phyloP scores from a whole-genome alignment of 2,329 filamentous ascomycete genomes.

The Fusarium xylarioides region DNA sequence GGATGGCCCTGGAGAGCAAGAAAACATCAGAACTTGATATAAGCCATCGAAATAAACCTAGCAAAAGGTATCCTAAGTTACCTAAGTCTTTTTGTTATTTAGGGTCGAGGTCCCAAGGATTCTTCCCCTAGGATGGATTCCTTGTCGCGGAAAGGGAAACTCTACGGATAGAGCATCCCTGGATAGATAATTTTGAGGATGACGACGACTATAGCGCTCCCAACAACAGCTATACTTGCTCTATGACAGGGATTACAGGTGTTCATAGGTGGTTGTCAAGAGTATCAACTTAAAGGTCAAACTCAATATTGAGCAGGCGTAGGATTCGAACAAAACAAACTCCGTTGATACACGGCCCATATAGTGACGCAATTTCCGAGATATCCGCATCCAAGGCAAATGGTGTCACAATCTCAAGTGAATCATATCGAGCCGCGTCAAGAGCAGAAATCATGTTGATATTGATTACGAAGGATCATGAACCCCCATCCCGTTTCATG shows the following conservation, averaged over 20 bases:
- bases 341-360: background rate
- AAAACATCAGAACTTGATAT: background rate
- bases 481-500: constrained; percentile 25
- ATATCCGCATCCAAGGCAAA: background rate
- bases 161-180: background rate
- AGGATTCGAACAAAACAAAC: background rate
- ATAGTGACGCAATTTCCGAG: background rate
- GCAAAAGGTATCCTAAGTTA: background rate
- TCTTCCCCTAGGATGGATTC: background rate
- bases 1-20: background rate
- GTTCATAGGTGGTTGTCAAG: background rate
- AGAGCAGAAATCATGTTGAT: background rate
- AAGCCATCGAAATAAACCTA: background rate
- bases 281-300: background rate
- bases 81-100: background rate
- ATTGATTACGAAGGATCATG: constrained; percentile 17
- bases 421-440: background rate
- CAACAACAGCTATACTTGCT: background rate
- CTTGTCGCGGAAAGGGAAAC: background rate
- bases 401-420: background rate
- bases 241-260: background rate
- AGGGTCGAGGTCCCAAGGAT: background rate
- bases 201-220: background rate
- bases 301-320: background rate
- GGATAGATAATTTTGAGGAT: background rate